phyloP scores from a whole-genome alignment of 306 rosid species.

The Prunus mira region DNA sequence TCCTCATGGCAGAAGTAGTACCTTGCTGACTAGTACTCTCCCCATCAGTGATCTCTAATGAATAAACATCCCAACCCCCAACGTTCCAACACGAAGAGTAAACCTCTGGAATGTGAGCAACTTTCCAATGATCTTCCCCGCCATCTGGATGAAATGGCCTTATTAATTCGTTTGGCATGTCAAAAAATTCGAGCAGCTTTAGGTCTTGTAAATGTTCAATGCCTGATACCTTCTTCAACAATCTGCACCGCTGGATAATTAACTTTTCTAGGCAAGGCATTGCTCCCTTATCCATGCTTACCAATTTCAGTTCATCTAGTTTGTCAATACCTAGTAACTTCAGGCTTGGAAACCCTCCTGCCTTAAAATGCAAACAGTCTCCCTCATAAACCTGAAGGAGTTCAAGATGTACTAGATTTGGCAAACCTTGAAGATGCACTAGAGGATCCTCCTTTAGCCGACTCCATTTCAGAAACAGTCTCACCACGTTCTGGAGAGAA shows the following conservation, averaged over 20 bases:
- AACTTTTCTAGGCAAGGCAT: constrained; percentile 29
- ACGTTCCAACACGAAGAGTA: constrained; percentile 17
- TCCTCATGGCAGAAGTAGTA: constrained; percentile 2
- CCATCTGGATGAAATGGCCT: constrained; percentile 14
- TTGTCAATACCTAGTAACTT: constrained; percentile 23
- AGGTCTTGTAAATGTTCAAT: constrained; percentile 7
- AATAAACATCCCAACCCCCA: constrained; percentile 25
- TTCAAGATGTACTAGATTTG: constrained; percentile 29
- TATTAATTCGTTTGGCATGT: constrained; percentile 28
- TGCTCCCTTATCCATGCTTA: constrained; percentile 17
- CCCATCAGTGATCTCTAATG: constrained; percentile 15
- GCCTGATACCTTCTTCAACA: constrained; percentile 12
- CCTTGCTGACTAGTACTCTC: background rate
- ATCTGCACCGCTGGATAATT: constrained; percentile 18
- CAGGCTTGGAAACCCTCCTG: constrained; percentile 24
- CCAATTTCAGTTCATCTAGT: constrained; percentile 7
- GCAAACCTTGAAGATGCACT: constrained; percentile 26
- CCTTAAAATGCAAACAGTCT: constrained; percentile 19
- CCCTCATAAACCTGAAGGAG: constrained; percentile 28
- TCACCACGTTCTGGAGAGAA: constrained; percentile 20
- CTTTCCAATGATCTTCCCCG: constrained; percentile 17
- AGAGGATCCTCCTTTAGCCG: constrained; percentile 36
- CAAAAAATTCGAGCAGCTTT: constrained; percentile 10
- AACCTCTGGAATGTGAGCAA: constrained; percentile 22
- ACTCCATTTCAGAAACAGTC: constrained; percentile 28